phyloP scores from a whole-genome alignment of 768 basidiomycete genomes.

The Hypholoma sublateritium region DNA sequence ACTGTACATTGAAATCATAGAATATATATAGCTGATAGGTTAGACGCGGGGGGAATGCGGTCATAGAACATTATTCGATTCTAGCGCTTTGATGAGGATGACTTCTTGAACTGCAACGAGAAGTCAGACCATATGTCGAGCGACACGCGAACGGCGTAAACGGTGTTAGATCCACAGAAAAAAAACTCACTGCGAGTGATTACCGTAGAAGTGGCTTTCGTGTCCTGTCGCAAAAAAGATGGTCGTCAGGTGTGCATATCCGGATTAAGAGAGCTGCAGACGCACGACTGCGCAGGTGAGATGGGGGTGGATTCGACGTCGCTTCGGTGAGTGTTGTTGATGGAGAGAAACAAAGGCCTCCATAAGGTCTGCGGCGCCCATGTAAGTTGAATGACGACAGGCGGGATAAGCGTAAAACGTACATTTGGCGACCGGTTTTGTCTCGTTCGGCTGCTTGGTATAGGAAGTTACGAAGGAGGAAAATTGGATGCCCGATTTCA shows the following conservation, averaged over 20 bases:
- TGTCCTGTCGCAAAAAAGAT: constrained; percentile 34
- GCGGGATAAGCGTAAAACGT: constrained; percentile 19
- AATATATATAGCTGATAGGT: neutral
- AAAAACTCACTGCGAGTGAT: constrained; percentile 44
- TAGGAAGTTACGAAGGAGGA: constrained; percentile 57
- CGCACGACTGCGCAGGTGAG: constrained; percentile 59
- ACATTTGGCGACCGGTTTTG: constrained; percentile 55
- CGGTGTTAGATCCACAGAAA: neutral
- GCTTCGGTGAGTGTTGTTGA: constrained; percentile 45
- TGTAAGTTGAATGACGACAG: neutral
- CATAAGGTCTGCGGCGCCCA: constrained; percentile 40
- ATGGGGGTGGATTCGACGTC: constrained; percentile 51
- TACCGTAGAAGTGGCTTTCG: constrained; percentile 44
- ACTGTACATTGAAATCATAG: constrained; percentile 1
- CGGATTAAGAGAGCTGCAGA: constrained; percentile 5
- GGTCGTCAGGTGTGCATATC: constrained; percentile 14
- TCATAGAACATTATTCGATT: constrained; percentile 34
- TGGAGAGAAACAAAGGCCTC: constrained; percentile 52
- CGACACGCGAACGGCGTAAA: neutral
- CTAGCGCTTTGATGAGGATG: constrained; percentile 33
- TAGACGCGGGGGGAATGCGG: neutral
- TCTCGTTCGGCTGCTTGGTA: constrained; percentile 49
- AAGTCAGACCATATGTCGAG: neutral
- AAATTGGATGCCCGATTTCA: constrained; percentile 51
- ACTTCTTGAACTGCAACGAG: constrained; percentile 31